Base-by-base conservation (phyloP, 2,329 filamentous ascomycete genomes). In the Dactylella cylindrospora region DNA sequence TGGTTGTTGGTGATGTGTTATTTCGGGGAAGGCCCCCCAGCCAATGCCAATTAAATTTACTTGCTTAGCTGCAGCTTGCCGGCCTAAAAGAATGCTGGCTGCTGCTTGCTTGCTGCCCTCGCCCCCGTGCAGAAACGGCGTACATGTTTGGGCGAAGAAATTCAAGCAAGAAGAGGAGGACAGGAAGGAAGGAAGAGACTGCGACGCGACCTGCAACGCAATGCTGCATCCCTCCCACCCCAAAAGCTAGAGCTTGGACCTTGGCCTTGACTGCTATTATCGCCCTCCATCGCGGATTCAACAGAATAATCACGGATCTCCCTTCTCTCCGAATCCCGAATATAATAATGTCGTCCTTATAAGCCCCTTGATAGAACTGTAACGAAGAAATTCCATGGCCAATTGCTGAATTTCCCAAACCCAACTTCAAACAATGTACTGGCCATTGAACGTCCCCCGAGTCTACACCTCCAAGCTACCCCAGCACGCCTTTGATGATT, bases 361-460 rank as follows among this genome's bases (percentile, higher is more conserved):
- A 52, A 47, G 46, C 28, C 41, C 12, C 25, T 10, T 13, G 3
- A n/a, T n/a, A n/a, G n/a, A n/a, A n/a, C n/a, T n/a, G 31, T 31
- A 33, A 38, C 22, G 8, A 31, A n/a, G 33, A 35, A 36, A 43
- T n/a, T n/a, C n/a, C n/a, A n/a, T n/a, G n/a, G n/a, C n/a, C n/a
- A n/a, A n/a, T n/a, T n/a, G n/a, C n/a, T n/a, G n/a, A n/a, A n/a
- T n/a, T n/a, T n/a, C n/a, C n/a, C n/a, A 36, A 32, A 19, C 38
- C 20, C 17, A 26, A 13, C 26, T 22, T 10, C 46, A 20, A 44
- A 45, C 39, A 29, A 94, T 93, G 88, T 94, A 94, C 80, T 94
- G 88, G 88, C 88, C 88, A 71, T 82, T 90, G 73, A 88, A 86
- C 73, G 87, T 87, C 72, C 87, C 88, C 71, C 84, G 84, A 73